These are phyloP conservation scores for Diospyros lotus DNA, from an alignment of 148 eudicot species.

Conservation along the genomic window DNA sequence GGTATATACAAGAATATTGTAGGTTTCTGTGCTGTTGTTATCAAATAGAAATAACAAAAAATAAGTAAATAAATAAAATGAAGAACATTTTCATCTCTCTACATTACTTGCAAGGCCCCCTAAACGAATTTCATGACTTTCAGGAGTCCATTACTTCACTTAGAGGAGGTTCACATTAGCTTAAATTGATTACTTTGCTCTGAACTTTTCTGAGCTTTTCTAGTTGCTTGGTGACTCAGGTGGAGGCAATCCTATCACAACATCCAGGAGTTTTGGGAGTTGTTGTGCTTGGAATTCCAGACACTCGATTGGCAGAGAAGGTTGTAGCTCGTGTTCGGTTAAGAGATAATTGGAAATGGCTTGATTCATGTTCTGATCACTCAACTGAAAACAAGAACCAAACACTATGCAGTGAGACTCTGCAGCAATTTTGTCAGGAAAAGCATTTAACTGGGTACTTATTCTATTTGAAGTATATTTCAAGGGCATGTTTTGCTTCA, in stretches of 20 bases:
- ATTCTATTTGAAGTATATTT: background rate
- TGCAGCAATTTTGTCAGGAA: slow-evolving; percentile 51
- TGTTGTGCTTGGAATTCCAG: slow-evolving; percentile 65
- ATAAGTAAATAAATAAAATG: background rate
- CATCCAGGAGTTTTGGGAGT: slow-evolving; percentile 68
- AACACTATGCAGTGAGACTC: slow-evolving; percentile 39
- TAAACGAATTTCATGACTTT: background rate
- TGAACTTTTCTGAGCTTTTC: background rate
- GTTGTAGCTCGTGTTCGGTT: slow-evolving; percentile 62
- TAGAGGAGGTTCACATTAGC: background rate
- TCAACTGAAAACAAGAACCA: slow-evolving; percentile 10
- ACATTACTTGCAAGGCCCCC: too few species aligned
- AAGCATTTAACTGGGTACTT: slow-evolving; percentile 59
- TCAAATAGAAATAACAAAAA: too few species aligned
- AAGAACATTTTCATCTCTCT: background rate
- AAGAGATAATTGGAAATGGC: slow-evolving; percentile 65
- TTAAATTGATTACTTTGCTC: background rate
- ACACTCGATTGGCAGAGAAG: slow-evolving; percentile 65
- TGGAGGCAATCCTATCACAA: slow-evolving; percentile 58
- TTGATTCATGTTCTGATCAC: slow-evolving; percentile 21
- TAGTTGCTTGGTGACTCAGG: slow-evolving; percentile 35
- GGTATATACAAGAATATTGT: slow-evolving; percentile 27
- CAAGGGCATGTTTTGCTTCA: background rate
- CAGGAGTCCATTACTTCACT: background rate
- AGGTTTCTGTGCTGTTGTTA: background rate